Evolutionary conservation across 2,329 filamentous ascomycete genomes (phyloP).

Genomic region (Nemania sp.): DNA sequence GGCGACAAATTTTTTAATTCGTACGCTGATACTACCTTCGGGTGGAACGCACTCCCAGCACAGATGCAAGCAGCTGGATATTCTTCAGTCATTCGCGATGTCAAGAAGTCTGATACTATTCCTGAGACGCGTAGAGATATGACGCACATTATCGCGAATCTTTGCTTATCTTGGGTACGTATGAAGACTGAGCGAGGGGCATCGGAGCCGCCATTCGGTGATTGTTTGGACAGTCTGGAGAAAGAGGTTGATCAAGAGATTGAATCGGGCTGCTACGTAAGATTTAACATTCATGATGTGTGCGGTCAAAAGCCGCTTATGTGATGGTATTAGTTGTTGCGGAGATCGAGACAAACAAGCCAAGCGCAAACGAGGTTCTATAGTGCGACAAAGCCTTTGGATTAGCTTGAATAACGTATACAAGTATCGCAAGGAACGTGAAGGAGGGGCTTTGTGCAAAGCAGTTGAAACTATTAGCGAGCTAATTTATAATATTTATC

Average conservation of each 20-base stretch:
- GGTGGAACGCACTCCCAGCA: constrained; percentile 23
- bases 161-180: constrained; percentile 17
- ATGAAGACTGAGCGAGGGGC: constrained; percentile 9
- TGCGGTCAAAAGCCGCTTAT: constrained; percentile 4
- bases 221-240: constrained; percentile 12
- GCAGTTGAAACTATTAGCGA: no score
- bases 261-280: constrained; percentile 15
- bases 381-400: no score
- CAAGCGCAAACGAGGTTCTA: no score
- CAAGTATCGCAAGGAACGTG: no score
- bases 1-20: constrained; percentile 4
- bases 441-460: no score
- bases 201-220: constrained; percentile 3
- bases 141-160: constrained; percentile 7
- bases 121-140: constrained; percentile 6
- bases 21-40: constrained; percentile 13
- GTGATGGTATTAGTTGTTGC: no score
- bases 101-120: constrained; percentile 13
- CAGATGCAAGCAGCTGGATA: constrained; percentile 23
- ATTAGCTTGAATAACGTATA: no score
- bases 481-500: no score
- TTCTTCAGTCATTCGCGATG: constrained; percentile 10
- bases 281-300: constrained; percentile 18
- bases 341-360: no score
- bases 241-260: constrained; percentile 18